A percentile compares a stretch with the other conserved stretches of the same genome.
Conservation (phyloP, 306 rosid genomes). For the Adenanthera pavonina region DNA sequence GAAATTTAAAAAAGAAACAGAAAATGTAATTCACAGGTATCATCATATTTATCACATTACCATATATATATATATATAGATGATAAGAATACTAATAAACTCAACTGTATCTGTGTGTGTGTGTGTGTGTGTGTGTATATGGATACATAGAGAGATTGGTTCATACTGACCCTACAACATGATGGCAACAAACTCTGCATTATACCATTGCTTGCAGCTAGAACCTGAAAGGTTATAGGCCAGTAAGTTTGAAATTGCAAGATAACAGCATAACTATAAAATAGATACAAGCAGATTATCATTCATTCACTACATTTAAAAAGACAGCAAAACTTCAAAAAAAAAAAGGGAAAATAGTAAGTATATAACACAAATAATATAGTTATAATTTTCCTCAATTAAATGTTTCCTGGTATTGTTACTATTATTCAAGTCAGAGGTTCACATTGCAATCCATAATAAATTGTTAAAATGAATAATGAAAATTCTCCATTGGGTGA, state of each 20-base stretch:
- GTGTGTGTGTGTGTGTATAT: too few relatives aligned
- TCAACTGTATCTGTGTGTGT: neutral
- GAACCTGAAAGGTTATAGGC: constrained; percentile 55
- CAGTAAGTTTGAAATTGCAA: constrained; percentile 36
- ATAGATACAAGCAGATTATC: neutral
- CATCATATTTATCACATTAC: neutral
- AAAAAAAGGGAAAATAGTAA: neutral
- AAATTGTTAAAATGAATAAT: neutral
- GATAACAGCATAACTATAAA: constrained; percentile 11
- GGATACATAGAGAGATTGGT: neutral
- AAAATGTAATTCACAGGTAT: neutral
- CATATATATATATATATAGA: neutral
- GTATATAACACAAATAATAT: neutral
- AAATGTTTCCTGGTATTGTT: constrained; percentile 20
- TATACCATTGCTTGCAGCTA: constrained; percentile 63
- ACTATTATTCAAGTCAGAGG: constrained; percentile 10
- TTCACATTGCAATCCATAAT: neutral
- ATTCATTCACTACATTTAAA: constrained; percentile 1
- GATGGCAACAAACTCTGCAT: constrained; percentile 63
- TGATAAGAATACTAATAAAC: constrained; percentile 8
- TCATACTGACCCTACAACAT: constrained; percentile 79
- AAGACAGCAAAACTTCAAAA: neutral
- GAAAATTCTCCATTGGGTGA: constrained; percentile 19
- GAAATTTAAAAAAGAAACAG: neutral
- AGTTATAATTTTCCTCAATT: neutral